phyloP scores from a whole-genome alignment of 148 eudicot genomes.

The Fallopia convolvulus region DNA sequence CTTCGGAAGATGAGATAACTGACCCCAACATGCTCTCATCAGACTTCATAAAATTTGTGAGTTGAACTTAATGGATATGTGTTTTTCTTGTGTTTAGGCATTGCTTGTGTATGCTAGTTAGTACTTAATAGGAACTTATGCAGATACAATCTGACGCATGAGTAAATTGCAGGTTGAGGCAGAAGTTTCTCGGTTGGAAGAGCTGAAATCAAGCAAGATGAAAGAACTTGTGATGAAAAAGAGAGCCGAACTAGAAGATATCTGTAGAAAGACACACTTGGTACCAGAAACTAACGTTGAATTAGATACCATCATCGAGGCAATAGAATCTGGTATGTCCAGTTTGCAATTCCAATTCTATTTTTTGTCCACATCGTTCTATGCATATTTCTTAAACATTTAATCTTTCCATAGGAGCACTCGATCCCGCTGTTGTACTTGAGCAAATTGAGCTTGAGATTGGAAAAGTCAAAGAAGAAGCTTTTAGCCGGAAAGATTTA shows the following conservation, averaged over 20 bases:
- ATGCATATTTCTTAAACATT: slow-evolving; percentile 1
- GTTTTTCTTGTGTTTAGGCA: neutral
- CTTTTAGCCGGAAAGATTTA: slow-evolving; percentile 83
- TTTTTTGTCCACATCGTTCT: neutral
- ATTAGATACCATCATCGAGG: slow-evolving; percentile 49
- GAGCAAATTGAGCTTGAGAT: slow-evolving; percentile 79
- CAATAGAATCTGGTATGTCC: slow-evolving; percentile 67
- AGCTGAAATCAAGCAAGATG: slow-evolving; percentile 81
- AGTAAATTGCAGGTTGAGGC: slow-evolving; percentile 54
- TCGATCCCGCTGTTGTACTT: slow-evolving; percentile 68
- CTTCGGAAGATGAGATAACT: slow-evolving; percentile 68
- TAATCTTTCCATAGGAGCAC: slow-evolving; percentile 44
- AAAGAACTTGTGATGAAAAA: slow-evolving; percentile 87
- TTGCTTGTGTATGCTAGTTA: neutral
- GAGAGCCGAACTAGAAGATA: slow-evolving; percentile 75
- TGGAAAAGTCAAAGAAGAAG: slow-evolving; percentile 76
- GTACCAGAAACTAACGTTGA: slow-evolving; percentile 46
- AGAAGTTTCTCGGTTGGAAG: slow-evolving; percentile 83
- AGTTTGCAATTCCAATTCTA: neutral
- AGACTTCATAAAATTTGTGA: slow-evolving; percentile 56
- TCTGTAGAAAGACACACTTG: slow-evolving; percentile 76
- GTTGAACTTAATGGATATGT: neutral
- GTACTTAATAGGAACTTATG: too few species aligned
- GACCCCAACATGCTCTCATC: slow-evolving; percentile 60
- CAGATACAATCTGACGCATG: slow-evolving; percentile 4